Base-by-base conservation (phyloP, 139 green algal genomes). In the Astrephomene gubernaculifera region DNA sequence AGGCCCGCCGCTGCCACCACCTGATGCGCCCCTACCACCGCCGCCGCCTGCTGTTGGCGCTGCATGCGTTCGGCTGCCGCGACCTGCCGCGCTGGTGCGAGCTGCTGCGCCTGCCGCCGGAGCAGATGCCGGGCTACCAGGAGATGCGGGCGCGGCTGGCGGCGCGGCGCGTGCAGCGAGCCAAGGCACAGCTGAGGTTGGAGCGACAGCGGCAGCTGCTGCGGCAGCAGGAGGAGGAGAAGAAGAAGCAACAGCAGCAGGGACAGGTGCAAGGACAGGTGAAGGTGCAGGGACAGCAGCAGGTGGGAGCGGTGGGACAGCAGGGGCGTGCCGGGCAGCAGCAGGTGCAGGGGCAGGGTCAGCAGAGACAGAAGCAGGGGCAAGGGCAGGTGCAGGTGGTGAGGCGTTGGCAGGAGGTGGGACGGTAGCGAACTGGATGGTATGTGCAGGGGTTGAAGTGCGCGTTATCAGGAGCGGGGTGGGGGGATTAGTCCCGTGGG, bases 21-120 rank as follows among this genome's bases (percentile, higher is more conserved):
- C 41, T 2, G 76, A 41, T 84, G 78, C 78, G 78, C 5, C 78
- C 78, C n/a, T 84, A 84, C 64, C 78, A 84, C 60, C 61, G 63
- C 14, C 78, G 78, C 9, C 78, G 78, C n/a, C 44, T 84, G 43
- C 60, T 84, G n/a, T 29, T 17, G 33, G 78, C 61, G 9, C 78
- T 84, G 29, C 29, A 64, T 5, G 78, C 78, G 1, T 74, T 84
- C 43, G 78, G 63, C 39, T 52, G 61, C 43, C 27, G 36, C 1
- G 27, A 74, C 6, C 61, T 84, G 78, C 41, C 27, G 19, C 7
- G 10, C 21, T 84, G 61, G 61, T 83, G 53, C 52, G 39, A 72
- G 76, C 5, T 36, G 60, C 14, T 83, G 60, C 14, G 57, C 0
- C 33, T 83, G 19, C 76, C 76, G 39, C 60, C 72, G 39, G 41